Evolutionary conservation across 2,329 filamentous ascomycete species (phyloP), one percentile per base, ranked within the genome.

Genomic region (Cytospora piceae): DNA sequence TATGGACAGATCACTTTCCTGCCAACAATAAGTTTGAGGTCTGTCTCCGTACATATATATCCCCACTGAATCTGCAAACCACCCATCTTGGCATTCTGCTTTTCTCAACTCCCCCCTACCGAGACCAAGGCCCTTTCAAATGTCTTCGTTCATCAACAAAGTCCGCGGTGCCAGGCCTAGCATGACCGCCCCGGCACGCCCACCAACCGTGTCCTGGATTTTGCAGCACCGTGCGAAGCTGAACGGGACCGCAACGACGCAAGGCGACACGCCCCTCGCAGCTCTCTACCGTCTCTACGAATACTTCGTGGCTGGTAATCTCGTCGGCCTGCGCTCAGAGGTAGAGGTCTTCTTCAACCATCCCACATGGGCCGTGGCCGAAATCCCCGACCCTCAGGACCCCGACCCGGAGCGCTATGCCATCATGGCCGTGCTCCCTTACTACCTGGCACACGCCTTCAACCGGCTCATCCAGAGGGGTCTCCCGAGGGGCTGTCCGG

Each of bases 291-390:
- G 54, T 17, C 34, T 42, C 12, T 57, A 57, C 32, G 54, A 57
- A 11, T 57, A 57, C 54, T 57, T 57, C 20, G 17, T 57, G 11
- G 54, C 32, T 2, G 54, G 54, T 31, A 39, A 57, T 4, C 6
- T 2, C 32, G 22, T 29, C 17, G 54, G 54, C 20, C 34, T 57
- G 9, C 54, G 54, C 32, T 24, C 32, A 9, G 54, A 57, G 32
- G 54, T 57, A 17, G 54, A 57, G 32, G 34, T 39, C 32, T 57
- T 57, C 54, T 57, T 57, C 20, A 57, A 57, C 54, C 54, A 57
- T n/a, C 54, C 54, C 17, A 37, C 54, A 29, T 57, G 54, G 54
- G 20, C 54, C 34, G 32, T 57, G n/a, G 54, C n/a, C 54, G 54
- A 27, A 14, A 27, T 57, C 34, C 54, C 54, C 22, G 54, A 57